Conservation (phyloP, 1,139 yeast species). For the Arxiozyma slooffiae region DNA sequence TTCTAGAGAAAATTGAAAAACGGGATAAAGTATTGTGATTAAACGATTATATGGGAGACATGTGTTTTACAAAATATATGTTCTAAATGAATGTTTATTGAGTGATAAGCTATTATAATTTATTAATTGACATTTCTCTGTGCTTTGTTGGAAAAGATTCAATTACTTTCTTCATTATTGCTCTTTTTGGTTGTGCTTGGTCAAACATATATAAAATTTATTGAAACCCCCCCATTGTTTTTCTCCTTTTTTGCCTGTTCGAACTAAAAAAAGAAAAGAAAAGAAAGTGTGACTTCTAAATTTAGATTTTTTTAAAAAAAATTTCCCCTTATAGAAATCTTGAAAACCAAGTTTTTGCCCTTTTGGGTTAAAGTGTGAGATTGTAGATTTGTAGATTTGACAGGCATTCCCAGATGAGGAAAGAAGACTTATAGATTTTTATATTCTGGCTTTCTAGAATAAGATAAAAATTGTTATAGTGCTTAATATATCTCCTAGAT, state of each 20-base stretch:
- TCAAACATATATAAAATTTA: too few relatives aligned
- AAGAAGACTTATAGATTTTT: too few relatives aligned
- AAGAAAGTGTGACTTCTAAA: neutral
- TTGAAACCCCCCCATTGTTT: neutral
- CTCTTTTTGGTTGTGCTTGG: neutral
- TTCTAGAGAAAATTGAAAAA: too few relatives aligned
- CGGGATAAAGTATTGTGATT: too few relatives aligned
- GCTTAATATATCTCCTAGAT: neutral
- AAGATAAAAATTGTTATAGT: neutral
- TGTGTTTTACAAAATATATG: too few relatives aligned
- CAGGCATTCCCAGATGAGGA: neutral
- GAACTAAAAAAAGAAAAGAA: neutral
- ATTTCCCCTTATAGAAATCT: neutral
- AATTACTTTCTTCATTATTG: too few relatives aligned
- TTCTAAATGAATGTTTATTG: too few relatives aligned
- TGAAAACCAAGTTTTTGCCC: neutral
- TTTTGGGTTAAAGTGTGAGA: neutral
- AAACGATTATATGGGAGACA: too few relatives aligned
- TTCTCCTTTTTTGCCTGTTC: neutral
- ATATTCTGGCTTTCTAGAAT: neutral
- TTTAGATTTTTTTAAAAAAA: neutral
- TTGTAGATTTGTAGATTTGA: neutral
- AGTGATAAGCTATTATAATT: too few relatives aligned
- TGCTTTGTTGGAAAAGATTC: neutral
- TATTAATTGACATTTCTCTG: neutral